A percentile compares a stretch with the other conserved stretches of the same genome.
phyloP scores from a whole-genome alignment of 768 basidiomycete genomes.

The Rhizopogon rudus region DNA sequence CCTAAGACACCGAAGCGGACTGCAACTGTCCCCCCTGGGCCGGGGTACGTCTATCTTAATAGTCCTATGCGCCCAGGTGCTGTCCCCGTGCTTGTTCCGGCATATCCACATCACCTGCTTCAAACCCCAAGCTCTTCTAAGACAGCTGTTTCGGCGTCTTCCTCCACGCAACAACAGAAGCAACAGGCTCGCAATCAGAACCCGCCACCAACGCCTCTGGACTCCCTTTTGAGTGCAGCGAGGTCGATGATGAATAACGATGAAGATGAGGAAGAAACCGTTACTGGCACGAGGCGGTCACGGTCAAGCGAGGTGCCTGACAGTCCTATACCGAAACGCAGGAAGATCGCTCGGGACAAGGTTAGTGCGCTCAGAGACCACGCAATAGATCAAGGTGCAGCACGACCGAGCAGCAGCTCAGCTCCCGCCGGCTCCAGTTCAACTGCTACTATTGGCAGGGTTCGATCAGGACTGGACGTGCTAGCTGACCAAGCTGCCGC shows the following conservation, averaged over 20 bases:
- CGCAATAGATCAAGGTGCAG: not conserved
- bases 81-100: conserved; percentile 26
- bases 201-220: conserved; percentile 45
- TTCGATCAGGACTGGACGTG: conserved; percentile 61
- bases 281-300: conserved; percentile 24
- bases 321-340: conserved; percentile 37
- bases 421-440: not conserved
- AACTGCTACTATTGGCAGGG: conserved; percentile 16
- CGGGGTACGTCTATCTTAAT: conserved; percentile 25
- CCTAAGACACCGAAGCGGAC: conserved; percentile 27
- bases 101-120: conserved; percentile 22
- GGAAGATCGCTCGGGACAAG: conserved; percentile 21
- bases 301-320: conserved; percentile 18
- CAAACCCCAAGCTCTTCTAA: conserved; percentile 29
- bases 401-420: not conserved
- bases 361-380: conserved; percentile 4
- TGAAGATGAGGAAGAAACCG: conserved; percentile 14
- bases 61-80: conserved; percentile 18
- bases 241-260: conserved; percentile 47
- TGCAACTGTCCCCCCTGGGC: conserved; percentile 21
- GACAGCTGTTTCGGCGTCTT: conserved; percentile 20
- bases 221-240: conserved; percentile 58
- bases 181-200: conserved; percentile 18
- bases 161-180: conserved; percentile 13
- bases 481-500: conserved; percentile 69